These are phyloP conservation scores for Axilococcus clingmanii DNA, from an alignment of 139 green algal genomes.

Conservation along the genomic window DNA sequence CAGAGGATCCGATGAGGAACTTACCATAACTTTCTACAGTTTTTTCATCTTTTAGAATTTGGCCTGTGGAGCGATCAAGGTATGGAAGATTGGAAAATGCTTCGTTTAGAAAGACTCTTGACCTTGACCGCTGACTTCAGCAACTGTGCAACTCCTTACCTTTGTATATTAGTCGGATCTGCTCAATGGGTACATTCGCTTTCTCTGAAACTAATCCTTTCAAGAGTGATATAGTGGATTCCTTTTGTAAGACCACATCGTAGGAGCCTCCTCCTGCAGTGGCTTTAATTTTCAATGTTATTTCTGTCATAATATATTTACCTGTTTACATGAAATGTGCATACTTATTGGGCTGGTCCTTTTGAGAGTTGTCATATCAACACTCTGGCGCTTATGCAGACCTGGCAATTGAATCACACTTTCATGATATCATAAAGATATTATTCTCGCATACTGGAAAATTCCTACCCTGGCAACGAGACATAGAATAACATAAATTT, in stretches of 20 bases:
- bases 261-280: no score
- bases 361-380: no score
- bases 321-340: no score
- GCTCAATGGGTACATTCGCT: constrained; percentile 17
- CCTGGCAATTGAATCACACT: no score
- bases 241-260: constrained; percentile 1
- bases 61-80: constrained; percentile 6
- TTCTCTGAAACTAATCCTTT: constrained; percentile 55
- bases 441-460: neutral
- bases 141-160: no score
- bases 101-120: neutral
- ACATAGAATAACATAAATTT: neutral
- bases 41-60: constrained; percentile 83
- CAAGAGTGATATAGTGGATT: constrained; percentile 49
- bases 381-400: no score
- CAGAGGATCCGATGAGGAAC: neutral
- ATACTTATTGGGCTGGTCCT: no score
- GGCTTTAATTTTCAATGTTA: no score
- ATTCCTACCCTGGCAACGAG: neutral
- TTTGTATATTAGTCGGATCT: constrained; percentile 88
- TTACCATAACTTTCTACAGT: constrained; percentile 73
- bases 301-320: no score
- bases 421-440: neutral
- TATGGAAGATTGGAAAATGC: constrained; percentile 13
- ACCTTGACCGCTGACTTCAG: no score